phyloP scores from a whole-genome alignment of 164 flowering plant genomes.

The Umbellularia californica region DNA sequence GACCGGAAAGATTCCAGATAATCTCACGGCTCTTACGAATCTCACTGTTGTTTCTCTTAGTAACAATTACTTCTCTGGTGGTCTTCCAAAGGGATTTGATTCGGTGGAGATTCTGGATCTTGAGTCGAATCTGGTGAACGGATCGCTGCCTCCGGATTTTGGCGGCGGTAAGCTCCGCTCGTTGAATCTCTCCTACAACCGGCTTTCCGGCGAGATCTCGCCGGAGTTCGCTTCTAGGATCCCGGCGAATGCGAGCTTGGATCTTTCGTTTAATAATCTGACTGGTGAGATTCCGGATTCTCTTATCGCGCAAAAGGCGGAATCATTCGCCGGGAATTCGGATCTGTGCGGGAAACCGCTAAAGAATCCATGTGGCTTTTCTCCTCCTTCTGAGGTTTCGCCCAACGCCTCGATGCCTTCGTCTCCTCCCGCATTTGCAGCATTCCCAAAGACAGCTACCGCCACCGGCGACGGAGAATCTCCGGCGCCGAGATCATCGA shows the following conservation, averaged over 20 bases:
- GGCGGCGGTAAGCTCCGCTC: constrained; percentile 41
- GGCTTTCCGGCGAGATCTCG: constrained; percentile 17
- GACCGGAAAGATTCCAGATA: constrained; percentile 55
- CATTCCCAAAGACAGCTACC: constrained; percentile 8
- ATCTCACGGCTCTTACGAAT: constrained; percentile 32
- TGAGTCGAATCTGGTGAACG: constrained; percentile 62
- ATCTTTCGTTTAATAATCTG: constrained; percentile 17
- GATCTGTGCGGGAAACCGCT: constrained; percentile 80
- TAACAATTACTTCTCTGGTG: constrained; percentile 56
- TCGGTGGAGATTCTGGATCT: constrained; percentile 47
- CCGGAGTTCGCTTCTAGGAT: constrained; percentile 9
- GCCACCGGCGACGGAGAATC: not conserved
- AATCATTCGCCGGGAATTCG: constrained; percentile 48
- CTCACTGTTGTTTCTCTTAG: constrained; percentile 53
- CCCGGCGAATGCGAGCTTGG: constrained; percentile 16
- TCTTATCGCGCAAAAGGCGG: constrained; percentile 46
- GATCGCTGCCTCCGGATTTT: constrained; percentile 53
- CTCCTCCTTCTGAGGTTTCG: too few species aligned
- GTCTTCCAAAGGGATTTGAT: constrained; percentile 41
- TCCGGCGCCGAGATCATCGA: not conserved
- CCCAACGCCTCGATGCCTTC: constrained; percentile 49
- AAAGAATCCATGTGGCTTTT: constrained; percentile 40
- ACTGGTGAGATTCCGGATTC: constrained; percentile 61
- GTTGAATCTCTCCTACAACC: constrained; percentile 31
- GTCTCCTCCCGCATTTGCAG: constrained; percentile 19